Conservation (phyloP, 2,329 filamentous ascomycete species). For the Ceratocystis harringtonii region DNA sequence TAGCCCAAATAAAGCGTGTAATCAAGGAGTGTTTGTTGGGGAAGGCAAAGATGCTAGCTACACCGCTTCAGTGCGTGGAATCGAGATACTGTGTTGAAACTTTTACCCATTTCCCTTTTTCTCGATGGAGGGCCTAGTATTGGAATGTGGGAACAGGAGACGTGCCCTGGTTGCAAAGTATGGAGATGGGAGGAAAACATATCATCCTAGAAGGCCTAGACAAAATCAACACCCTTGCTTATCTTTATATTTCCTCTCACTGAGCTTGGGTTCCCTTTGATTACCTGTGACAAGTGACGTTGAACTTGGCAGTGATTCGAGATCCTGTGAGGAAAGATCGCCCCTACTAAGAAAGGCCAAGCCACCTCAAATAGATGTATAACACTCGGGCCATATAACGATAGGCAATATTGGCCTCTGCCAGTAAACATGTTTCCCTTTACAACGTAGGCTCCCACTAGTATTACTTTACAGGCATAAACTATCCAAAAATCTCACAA, state of each 20-base stretch:
- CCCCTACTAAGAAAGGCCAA: background rate
- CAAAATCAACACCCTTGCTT: background rate
- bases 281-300: background rate
- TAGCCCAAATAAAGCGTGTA: background rate
- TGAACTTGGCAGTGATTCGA: background rate
- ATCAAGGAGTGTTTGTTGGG: conserved; percentile 3
- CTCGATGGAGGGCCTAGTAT: background rate
- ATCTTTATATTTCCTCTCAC: background rate
- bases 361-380: background rate
- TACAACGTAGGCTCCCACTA: background rate
- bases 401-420: background rate
- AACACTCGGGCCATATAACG: background rate
- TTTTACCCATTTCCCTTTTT: background rate
- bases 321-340: background rate
- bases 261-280: background rate
- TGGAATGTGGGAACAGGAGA: background rate
- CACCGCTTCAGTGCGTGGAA: conserved; percentile 10
- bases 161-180: background rate
- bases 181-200: no score
- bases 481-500: background rate
- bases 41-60: background rate
- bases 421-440: background rate
- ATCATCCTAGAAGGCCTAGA: no score
- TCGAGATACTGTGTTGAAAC: conserved; percentile 10
- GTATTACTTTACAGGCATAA: background rate